These are phyloP conservation scores for Candida cerambycidarum DNA, from an alignment of 805 yeast genomes.

Conservation along the genomic window DNA sequence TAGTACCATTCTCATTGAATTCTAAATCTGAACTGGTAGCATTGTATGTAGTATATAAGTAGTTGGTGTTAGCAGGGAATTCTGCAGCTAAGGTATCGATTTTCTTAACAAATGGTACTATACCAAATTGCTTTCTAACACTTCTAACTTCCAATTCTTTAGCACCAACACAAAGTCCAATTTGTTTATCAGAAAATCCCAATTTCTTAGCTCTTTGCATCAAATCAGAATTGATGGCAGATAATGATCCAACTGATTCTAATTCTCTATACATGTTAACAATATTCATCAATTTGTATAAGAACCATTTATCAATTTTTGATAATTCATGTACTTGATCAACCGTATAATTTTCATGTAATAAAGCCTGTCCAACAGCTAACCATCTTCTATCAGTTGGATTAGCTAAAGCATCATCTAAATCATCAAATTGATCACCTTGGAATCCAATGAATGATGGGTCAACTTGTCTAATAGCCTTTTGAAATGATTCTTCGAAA, in stretches of 20 bases:
- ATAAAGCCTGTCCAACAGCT: conserved; percentile 95
- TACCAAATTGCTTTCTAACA: conserved; percentile 74
- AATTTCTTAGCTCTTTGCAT: conserved; percentile 82
- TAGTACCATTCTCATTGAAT: conserved; percentile 85
- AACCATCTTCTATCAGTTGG: conserved; percentile 98
- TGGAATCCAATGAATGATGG: conserved; percentile 90
- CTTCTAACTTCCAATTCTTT: conserved; percentile 81
- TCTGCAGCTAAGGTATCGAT: conserved; percentile 98
- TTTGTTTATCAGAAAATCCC: conserved; percentile 95
- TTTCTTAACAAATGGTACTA: conserved; percentile 91
- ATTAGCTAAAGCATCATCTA: conserved; percentile 73
- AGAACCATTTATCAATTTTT: conserved; percentile 94
- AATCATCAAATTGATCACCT: conserved; percentile 73
- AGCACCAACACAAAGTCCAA: conserved; percentile 71
- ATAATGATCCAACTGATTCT: conserved; percentile 56
- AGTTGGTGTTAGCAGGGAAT: conserved; percentile 96
- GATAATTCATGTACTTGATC: conserved; percentile 90
- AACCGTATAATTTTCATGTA: conserved; percentile 88
- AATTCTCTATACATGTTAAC: conserved; percentile 84
- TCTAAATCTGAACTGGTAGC: conserved; percentile 82
- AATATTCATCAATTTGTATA: conserved; percentile 88
- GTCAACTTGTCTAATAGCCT: conserved; percentile 94
- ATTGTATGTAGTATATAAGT: conserved; percentile 92
- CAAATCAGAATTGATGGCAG: conserved; percentile 63
- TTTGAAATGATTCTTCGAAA: conserved; percentile 96